Percentiles rank a stretch among this genome's conserved stretches.
phyloP scores from a whole-genome alignment of 2,329 filamentous ascomycete species.

The Fusarium nelsonii region DNA sequence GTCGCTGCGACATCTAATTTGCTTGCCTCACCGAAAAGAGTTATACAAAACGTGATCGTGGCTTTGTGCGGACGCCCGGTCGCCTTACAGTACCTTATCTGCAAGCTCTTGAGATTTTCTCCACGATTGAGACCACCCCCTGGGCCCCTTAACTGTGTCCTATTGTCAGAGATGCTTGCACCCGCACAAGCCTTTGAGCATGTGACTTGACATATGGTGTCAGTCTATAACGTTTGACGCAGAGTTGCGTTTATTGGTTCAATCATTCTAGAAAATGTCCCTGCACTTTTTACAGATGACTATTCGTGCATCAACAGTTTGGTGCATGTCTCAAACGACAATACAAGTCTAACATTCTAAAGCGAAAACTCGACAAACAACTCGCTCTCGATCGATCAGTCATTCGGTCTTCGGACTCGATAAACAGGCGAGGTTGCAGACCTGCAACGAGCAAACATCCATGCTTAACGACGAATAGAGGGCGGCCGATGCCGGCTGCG shows the following conservation, averaged over 20 bases:
- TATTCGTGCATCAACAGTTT: slow-evolving; percentile 1
- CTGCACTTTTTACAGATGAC: background rate
- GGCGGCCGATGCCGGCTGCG: slow-evolving; percentile 1
- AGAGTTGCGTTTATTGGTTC: slow-evolving; percentile 32
- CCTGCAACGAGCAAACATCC: background rate
- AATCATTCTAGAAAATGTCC: background rate
- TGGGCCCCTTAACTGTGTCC: slow-evolving; percentile 2
- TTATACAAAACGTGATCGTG: slow-evolving; percentile 35
- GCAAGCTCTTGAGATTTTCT: slow-evolving; percentile 42
- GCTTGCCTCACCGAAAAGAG: background rate
- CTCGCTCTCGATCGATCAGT: background rate
- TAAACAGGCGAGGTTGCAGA: background rate
- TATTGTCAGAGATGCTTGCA: slow-evolving; percentile 35
- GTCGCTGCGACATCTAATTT: background rate
- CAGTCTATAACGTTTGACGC: slow-evolving; percentile 11
- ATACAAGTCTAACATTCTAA: background rate
- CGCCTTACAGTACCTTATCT: slow-evolving; percentile 17
- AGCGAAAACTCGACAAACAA: background rate
- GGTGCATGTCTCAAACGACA: background rate
- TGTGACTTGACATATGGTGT: slow-evolving; percentile 41
- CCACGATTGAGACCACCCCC: slow-evolving; percentile 42
- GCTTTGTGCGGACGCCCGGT: slow-evolving; percentile 20
- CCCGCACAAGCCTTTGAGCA: slow-evolving; percentile 44
- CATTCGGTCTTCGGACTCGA: background rate
- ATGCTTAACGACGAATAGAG: background rate